Evolutionary conservation across 1,284 basidiomycete species (phyloP), one percentile per base, ranked within the genome.

Genomic region (Fereydounia khargensis): DNA sequence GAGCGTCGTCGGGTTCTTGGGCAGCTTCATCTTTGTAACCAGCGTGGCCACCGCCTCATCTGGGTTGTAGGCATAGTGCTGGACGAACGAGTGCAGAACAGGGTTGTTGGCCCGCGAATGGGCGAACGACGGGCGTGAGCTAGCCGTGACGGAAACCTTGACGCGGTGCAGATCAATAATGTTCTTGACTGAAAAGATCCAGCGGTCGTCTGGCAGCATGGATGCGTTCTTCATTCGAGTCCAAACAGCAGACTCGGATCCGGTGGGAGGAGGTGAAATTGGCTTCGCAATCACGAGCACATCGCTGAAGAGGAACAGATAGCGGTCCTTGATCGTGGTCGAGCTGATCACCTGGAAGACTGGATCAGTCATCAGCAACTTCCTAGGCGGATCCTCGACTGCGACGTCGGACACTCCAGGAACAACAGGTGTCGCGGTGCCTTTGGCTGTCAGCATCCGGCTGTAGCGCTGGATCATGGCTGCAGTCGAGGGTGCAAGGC

Each of bases 271-370:
- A 4, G 56, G 44, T 31, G 79, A 72, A 33, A 81, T 43, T 0
- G 81, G 81, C 66, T 82, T 82, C 25, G 80, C 79, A 53, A 98
- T 85, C 72, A 98, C 83, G 34, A 98, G 82, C 36, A 97, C 82
- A 74, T 99, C 95, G 72, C 81, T 89, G 81, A 98, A 98, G 18
- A 98, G 81, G 79, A 97, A 92, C 11, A 98, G 81, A 79, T 90
- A 92, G 5, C 94, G 86, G 72, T 97, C 91, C 76, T 98, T 97
- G 77, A 95, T 88, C 1, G 88, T 92, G 67, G 91, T 88, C 25
- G 85, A 82, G 77, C 91, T 91, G 67, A 91, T 90, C 6, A 97
- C 89, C 77, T 98, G 94, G 14, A 96, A 80, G 13, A 95, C 88
- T 2, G 91, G 87, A 5, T 87, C 86, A 3, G 87, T 86, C 30